Evolutionary conservation across 768 basidiomycete genomes (phyloP).

Genomic region (Naganishia vishniacii): DNA sequence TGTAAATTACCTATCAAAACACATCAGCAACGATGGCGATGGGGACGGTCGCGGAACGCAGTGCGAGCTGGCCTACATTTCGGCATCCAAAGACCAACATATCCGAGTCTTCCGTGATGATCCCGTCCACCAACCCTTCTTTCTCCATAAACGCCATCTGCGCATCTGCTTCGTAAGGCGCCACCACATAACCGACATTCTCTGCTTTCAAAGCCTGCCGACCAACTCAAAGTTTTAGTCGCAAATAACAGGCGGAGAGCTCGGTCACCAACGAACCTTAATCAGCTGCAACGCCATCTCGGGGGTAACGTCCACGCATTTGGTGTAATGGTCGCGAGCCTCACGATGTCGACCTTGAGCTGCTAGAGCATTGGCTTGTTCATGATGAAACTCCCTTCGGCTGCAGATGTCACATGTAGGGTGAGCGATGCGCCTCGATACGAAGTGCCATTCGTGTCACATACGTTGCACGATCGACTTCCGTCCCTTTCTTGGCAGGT

Average conservation of each 20-base stretch:
- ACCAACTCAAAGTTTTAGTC: neutral
- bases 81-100: constrained; percentile 94
- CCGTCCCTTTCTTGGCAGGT: constrained; percentile 88
- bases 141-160: constrained; percentile 90
- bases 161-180: constrained; percentile 97
- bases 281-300: constrained; percentile 97
- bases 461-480: constrained; percentile 64
- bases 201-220: constrained; percentile 77
- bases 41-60: neutral
- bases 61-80: constrained; percentile 54
- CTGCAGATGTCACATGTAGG: constrained; percentile 36
- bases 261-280: constrained; percentile 60
- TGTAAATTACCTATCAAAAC: constrained; percentile 60
- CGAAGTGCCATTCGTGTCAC: neutral
- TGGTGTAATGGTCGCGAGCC: constrained; percentile 81
- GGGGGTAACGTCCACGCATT: constrained; percentile 90
- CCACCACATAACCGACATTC: constrained; percentile 75
- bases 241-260: neutral
- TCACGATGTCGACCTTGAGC: constrained; percentile 71
- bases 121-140: constrained; percentile 72
- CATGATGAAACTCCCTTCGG: constrained; percentile 68
- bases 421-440: neutral
- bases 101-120: constrained; percentile 97
- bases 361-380: constrained; percentile 65
- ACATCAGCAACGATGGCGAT: neutral